Conservation (phyloP, 1,139 yeast species). For the Lodderomyces margitis region DNA sequence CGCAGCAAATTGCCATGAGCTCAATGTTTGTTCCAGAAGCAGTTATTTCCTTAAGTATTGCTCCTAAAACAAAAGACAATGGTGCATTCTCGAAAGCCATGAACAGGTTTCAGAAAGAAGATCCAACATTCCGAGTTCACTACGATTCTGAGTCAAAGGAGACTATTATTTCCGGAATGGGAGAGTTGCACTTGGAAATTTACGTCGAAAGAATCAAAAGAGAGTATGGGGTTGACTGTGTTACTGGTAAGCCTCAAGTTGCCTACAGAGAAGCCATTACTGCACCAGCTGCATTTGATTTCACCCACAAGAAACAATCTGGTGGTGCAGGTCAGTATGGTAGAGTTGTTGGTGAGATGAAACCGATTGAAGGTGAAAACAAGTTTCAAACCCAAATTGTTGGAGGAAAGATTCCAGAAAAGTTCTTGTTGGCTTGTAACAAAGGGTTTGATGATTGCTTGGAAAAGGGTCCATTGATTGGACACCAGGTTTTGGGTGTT, state of each 20-base stretch:
- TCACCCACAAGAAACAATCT: constrained; percentile 94
- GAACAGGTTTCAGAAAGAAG: constrained; percentile 97
- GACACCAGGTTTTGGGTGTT: constrained; percentile 90
- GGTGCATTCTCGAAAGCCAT: constrained; percentile 89
- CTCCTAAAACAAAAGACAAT: constrained; percentile 86
- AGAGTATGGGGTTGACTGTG: constrained; percentile 94
- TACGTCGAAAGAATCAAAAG: constrained; percentile 97
- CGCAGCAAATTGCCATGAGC: constrained; percentile 80
- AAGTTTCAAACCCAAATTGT: constrained; percentile 82
- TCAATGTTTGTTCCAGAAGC: constrained; percentile 99
- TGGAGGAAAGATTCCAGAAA: constrained; percentile 97
- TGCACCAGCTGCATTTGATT: constrained; percentile 75
- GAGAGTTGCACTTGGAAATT: constrained; percentile 93
- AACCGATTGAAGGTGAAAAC: constrained; percentile 65
- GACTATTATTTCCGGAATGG: constrained; percentile 97
- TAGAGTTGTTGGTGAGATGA: constrained; percentile 86
- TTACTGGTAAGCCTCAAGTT: constrained; percentile 96
- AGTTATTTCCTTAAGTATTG: constrained; percentile 87
- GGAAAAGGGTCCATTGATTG: constrained; percentile 95
- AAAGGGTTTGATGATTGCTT: constrained; percentile 95
- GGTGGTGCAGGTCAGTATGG: constrained; percentile 99
- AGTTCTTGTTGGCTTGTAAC: constrained; percentile 89
- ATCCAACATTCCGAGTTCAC: constrained; percentile 94
- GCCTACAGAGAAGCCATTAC: constrained; percentile 95
- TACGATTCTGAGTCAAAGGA: constrained; percentile 92